Evolutionary conservation across 2,329 filamentous ascomycete species (phyloP).

Genomic region (Colletotrichum chlorophyti): DNA sequence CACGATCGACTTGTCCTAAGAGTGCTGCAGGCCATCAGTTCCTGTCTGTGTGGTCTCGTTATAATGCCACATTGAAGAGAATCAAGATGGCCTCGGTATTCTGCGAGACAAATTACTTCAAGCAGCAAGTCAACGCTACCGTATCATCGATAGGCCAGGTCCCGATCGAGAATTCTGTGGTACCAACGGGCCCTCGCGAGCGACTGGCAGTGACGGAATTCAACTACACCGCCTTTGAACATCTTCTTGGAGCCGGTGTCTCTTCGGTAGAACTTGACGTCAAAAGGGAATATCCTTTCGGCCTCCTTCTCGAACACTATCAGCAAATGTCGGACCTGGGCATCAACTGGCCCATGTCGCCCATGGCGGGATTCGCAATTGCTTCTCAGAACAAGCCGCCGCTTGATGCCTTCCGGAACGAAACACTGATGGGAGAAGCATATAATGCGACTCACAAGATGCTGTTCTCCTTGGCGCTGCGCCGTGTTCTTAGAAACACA

Average conservation of each 20-base stretch:
- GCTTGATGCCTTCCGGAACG: slow-evolving; percentile 19
- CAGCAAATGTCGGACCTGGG: slow-evolving; percentile 21
- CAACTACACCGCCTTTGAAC: slow-evolving; percentile 43
- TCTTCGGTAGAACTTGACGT: not conserved
- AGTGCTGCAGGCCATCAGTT: slow-evolving; percentile 47
- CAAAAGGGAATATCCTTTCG: slow-evolving; percentile 34
- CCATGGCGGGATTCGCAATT: slow-evolving; percentile 43
- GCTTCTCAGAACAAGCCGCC: slow-evolving; percentile 24
- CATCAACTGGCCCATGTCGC: slow-evolving; percentile 33
- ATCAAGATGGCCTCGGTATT: slow-evolving; percentile 44
- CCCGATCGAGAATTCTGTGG: slow-evolving; percentile 26
- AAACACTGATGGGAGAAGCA: not conserved
- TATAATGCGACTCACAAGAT: slow-evolving; percentile 37
- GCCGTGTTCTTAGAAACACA: not conserved
- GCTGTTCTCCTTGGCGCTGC: slow-evolving; percentile 38
- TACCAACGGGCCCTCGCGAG: slow-evolving; percentile 8
- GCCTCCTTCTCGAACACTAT: slow-evolving; percentile 34
- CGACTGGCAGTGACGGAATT: slow-evolving; percentile 35
- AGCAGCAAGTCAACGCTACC: slow-evolving; percentile 49
- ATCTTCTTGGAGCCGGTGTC: slow-evolving; percentile 38
- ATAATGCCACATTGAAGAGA: not conserved
- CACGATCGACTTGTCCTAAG: slow-evolving; percentile 28
- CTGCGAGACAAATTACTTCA: slow-evolving; percentile 52
- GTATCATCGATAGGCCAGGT: slow-evolving; percentile 33
- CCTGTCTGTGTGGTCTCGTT: slow-evolving; percentile 34